These are phyloP conservation scores for Podila horticola DNA, from an alignment of 192 early-diverging fungal species.

Conservation along the genomic window DNA sequence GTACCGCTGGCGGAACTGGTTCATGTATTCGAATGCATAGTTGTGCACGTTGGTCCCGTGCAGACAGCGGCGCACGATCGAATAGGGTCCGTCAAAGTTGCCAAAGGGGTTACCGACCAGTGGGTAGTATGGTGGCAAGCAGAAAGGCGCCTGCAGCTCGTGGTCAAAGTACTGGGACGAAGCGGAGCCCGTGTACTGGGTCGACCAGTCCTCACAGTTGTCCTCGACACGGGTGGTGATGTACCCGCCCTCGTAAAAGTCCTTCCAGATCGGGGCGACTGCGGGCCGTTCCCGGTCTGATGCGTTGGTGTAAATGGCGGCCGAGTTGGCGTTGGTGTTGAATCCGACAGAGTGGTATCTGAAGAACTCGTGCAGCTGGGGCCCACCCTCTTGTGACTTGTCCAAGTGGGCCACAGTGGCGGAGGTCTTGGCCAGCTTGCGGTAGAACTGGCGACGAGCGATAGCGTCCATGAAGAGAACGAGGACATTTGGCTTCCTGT, in stretches of 20 bases:
- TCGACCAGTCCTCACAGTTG: conserved; percentile 64
- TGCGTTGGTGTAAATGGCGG: conserved; percentile 56
- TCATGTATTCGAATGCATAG: conserved; percentile 53
- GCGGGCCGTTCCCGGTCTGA: conserved; percentile 4
- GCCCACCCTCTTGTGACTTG: conserved; percentile 25
- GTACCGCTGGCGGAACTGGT: conserved; percentile 49
- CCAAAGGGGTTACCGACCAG: conserved; percentile 58
- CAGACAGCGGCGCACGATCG: conserved; percentile 48
- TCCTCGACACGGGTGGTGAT: conserved; percentile 62
- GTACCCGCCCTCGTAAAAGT: conserved; percentile 64
- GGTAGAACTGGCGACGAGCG: conserved; percentile 62
- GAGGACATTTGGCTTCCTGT: conserved; percentile 55
- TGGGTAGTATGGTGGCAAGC: conserved; percentile 61
- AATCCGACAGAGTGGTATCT: conserved; percentile 62
- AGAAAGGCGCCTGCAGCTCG: conserved; percentile 65
- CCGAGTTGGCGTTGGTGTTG: conserved; percentile 63
- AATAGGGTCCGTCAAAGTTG: conserved; percentile 60
- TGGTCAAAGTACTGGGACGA: conserved; percentile 58
- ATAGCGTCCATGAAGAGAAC: conserved; percentile 65
- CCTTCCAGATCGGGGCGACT: conserved; percentile 62
- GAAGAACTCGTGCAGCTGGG: conserved; percentile 59
- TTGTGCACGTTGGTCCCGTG: conserved; percentile 54
- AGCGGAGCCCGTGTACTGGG: conserved; percentile 48
- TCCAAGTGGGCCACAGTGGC: conserved; percentile 40
- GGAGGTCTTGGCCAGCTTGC: conserved; percentile 59